A percentile compares a stretch with the other conserved stretches of the same genome.
Evolutionary conservation across 352 stramenopile genomes (phyloP).

Genomic region (Pythium brachiatum): DNA sequence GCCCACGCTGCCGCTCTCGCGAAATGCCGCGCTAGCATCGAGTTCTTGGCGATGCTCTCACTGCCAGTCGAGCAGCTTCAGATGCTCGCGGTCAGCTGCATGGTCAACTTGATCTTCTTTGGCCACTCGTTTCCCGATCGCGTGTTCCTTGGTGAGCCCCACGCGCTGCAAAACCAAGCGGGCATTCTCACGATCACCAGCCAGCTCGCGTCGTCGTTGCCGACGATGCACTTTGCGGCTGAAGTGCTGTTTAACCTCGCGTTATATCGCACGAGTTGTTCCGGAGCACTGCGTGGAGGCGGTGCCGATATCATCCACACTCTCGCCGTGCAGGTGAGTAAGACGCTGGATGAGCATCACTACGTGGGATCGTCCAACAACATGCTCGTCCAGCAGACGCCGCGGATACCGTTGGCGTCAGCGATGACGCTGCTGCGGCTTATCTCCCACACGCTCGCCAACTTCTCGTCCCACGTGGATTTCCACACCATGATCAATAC

Average conservation of each 20-base stretch:
- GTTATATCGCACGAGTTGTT: slow-evolving; percentile 54
- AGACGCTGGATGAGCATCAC: slow-evolving; percentile 36
- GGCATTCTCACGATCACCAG: slow-evolving; percentile 63
- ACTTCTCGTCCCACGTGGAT: slow-evolving; percentile 67
- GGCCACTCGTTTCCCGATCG: slow-evolving; percentile 65
- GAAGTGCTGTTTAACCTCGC: slow-evolving; percentile 76
- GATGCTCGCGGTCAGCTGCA: slow-evolving; percentile 53
- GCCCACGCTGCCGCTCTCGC: slow-evolving; percentile 35
- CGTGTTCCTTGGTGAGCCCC: slow-evolving; percentile 68
- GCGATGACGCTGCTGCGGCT: slow-evolving; percentile 40
- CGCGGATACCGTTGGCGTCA: not conserved
- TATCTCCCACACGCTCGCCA: slow-evolving; percentile 58
- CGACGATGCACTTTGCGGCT: slow-evolving; percentile 53
- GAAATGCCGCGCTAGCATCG: slow-evolving; percentile 47
- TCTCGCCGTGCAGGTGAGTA: slow-evolving; percentile 45
- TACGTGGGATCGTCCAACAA: slow-evolving; percentile 16
- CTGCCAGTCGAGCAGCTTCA: slow-evolving; percentile 56
- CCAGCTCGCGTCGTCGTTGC: slow-evolving; percentile 35
- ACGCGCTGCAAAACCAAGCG: slow-evolving; percentile 63
- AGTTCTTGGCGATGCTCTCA: slow-evolving; percentile 68
- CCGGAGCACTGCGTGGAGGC: slow-evolving; percentile 48
- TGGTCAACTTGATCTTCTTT: slow-evolving; percentile 71
- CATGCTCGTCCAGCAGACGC: slow-evolving; percentile 14
- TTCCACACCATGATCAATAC: slow-evolving; percentile 49
- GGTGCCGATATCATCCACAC: slow-evolving; percentile 56